A percentile compares a stretch with the other conserved stretches of the same genome.
These are phyloP conservation scores for Artemisia tridentata DNA, from an alignment of 129 eudicot species.

Conservation along the genomic window DNA sequence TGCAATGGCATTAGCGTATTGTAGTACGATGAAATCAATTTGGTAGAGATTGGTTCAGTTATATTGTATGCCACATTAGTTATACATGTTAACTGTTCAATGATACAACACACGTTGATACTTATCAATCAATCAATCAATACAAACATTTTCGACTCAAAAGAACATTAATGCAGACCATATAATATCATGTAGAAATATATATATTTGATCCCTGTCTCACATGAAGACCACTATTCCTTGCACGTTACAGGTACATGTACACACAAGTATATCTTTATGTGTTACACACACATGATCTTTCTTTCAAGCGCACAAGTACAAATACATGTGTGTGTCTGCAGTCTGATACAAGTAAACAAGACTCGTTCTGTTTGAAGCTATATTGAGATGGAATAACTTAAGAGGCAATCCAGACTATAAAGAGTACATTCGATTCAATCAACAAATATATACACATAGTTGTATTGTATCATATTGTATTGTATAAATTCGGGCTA, in stretches of 20 bases:
- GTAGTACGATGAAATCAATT: not conserved
- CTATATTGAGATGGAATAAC: constrained; percentile 5
- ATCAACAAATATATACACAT: constrained; percentile 32
- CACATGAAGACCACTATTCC: too few species aligned
- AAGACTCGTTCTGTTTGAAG: not conserved
- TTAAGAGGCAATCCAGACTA: constrained; percentile 16
- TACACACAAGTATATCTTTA: not conserved
- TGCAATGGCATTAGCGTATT: not conserved
- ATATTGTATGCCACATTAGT: not conserved
- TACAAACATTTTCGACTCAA: too few species aligned
- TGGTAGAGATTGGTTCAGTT: not conserved
- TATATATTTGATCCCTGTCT: too few species aligned
- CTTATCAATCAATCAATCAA: too few species aligned
- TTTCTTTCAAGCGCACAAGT: not conserved
- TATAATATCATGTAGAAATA: too few species aligned
- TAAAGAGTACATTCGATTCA: constrained; percentile 26
- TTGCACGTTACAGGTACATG: too few species aligned
- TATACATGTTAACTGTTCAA: too few species aligned
- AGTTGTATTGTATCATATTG: constrained; percentile 23
- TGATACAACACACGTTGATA: too few species aligned
- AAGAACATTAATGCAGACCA: too few species aligned
- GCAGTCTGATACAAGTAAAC: constrained; percentile 20
- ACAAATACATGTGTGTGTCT: not conserved
- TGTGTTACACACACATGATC: not conserved
- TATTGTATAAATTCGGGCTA: constrained; percentile 26